Base-by-base conservation (phyloP, 2,329 filamentous ascomycete species). In the Diaporthe longicolla region DNA sequence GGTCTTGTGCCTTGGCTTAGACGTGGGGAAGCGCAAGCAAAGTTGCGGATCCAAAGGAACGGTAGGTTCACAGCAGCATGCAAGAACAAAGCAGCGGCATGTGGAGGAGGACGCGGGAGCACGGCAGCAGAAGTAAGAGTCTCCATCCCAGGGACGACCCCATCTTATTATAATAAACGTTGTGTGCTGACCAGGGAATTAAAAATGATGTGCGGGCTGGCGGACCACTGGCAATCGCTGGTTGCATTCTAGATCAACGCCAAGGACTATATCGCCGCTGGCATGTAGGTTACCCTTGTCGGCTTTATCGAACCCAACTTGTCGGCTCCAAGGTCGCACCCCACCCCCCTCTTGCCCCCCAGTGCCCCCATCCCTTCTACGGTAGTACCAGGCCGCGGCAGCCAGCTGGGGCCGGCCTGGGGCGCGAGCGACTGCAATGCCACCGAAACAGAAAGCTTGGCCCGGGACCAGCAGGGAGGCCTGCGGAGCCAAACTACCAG, bases 361-460 rank as follows among this genome's bases (percentile, higher is more conserved):
- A 24, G 15, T 37, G 4, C 29, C 61, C 29, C 29, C 61, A 52
- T 21, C 45, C 61, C 45, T 19, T 19, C 29, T 43, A 40, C 10
- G 37, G 37, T 40, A 40, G 37, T 4, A 40, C 37, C 37, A 40
- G 37, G 11, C 37, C 37, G 37, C 37, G 37, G 37, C 37, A 40
- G 37, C 37, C 37, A 40, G 37, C 37, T 40, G 11, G 37, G 37
- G 5, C 37, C 37, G 37, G 37, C 37, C 37, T 50, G 61, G 24
- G 40, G 24, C 8, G 40, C 2, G 7, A 45, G 11, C 24, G 26
- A 4, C 35, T 19, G 29, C 59, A 52, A 35, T 66, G 63, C 45
- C 63, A 66, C 63, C 40, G 63, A 66, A 66, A 66, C 63, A 66
- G 63, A 66, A 66, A 52, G 63, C 63, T 66, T 66, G 63, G 63